A percentile compares a stretch with the other conserved stretches of the same genome.
Evolutionary conservation across 805 yeast genomes (phyloP).

Genomic region (Danielia reshetovae): DNA sequence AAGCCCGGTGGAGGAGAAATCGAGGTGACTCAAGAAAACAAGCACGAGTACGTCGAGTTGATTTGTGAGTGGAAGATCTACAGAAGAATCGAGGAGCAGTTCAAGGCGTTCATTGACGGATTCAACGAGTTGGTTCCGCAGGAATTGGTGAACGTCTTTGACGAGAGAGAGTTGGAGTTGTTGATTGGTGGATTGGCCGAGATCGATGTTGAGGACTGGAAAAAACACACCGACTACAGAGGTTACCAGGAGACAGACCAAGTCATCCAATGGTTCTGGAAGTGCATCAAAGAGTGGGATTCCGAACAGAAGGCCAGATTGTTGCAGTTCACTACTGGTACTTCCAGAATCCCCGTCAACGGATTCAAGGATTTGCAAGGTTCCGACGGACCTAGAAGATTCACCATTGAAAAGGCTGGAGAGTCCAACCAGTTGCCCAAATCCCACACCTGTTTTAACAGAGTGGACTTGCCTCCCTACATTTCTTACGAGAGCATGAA

Average conservation of each 20-base stretch:
- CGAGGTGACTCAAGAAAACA: constrained; percentile 91
- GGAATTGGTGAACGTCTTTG: constrained; percentile 93
- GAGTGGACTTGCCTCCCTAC: constrained; percentile 97
- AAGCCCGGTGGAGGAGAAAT: constrained; percentile 85
- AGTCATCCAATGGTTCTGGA: constrained; percentile 99
- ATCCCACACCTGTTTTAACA: constrained; percentile 97
- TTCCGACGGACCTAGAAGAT: constrained; percentile 98
- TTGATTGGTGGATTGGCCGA: constrained; percentile 98
- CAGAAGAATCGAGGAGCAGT: constrained; percentile 91
- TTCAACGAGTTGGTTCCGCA: constrained; percentile 97
- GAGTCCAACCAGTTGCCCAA: constrained; percentile 91
- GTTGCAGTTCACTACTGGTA: constrained; percentile 97
- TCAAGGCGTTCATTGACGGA: constrained; percentile 94
- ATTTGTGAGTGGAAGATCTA: constrained; percentile 95
- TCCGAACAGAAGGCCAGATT: constrained; percentile 93
- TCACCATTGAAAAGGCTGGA: constrained; percentile 98
- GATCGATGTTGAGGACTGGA: constrained; percentile 98
- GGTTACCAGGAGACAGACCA: constrained; percentile 96
- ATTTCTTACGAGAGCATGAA: constrained; percentile 76
- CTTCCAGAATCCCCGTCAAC: constrained; percentile 97
- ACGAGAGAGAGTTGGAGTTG: constrained; percentile 94
- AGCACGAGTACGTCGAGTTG: constrained; percentile 90
- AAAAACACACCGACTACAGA: constrained; percentile 96
- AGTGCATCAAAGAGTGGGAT: constrained; percentile 89
- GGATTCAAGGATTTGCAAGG: constrained; percentile 99